Evolutionary conservation across 2,329 filamentous ascomycete genomes (phyloP), one percentile per base, ranked within the genome.

Genomic region (Anthostomella pinea): DNA sequence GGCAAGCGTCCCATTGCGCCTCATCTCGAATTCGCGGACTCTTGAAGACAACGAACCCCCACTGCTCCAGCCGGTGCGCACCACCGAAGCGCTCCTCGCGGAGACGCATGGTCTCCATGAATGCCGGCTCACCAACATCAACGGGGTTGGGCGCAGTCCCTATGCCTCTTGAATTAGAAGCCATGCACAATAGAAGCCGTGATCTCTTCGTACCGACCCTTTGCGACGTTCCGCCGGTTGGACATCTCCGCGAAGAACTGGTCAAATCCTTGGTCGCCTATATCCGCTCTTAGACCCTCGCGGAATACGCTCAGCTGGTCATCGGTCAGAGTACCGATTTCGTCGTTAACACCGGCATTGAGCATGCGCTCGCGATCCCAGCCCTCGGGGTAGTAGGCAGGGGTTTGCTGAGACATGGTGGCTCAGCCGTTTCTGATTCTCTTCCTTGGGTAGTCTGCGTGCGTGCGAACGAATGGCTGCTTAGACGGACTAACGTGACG

Each of bases 361-460:
- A 46, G 43, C 23, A 46, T 13, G 9, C 43, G 36, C 22, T 48
- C 45, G 11, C 32, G 35, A 27, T 48, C 43, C 45, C 45, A 48
- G 10, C 45, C 45, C 20, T 33, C 21, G 5, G 45, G 45, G 15
- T 39, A 48, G 27, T 48, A 48, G 8, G 35, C 1, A 8, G 43
- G 38, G 23, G 7, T 34, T 18, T 27, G 16, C 9, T 30, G 39
- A 27, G 38, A 21, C 41, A 44, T 44, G 9, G 10, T 29, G 13
- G 20, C 10, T n/a, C n/a, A n/a, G n/a, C n/a, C n/a, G n/a, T n/a
- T n/a, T n/a, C n/a, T n/a, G n/a, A n/a, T n/a, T n/a, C n/a, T n/a
- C n/a, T n/a, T n/a, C n/a, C n/a, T n/a, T n/a, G n/a, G n/a, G n/a
- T n/a, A n/a, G n/a, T n/a, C n/a, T n/a, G n/a, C n/a, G n/a, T n/a